Evolutionary conservation across 352 stramenopile genomes (phyloP), one percentile per base, ranked within the genome.

Genomic region (Phytophthora foliorum): DNA sequence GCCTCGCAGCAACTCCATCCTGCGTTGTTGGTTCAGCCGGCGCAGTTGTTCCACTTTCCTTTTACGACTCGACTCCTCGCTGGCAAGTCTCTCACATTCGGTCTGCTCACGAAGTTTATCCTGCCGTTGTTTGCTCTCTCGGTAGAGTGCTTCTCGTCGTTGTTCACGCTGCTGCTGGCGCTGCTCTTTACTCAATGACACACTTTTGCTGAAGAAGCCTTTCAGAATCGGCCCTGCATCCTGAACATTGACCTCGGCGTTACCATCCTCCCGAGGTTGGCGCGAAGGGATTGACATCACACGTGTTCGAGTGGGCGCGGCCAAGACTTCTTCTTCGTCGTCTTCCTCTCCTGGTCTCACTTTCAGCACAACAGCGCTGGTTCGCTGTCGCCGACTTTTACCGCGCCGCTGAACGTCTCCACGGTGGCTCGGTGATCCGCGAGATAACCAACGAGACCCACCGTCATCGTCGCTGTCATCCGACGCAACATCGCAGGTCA

Each of bases 151-250:
- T 13, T 86, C 74, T 21, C 83, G 81, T 13, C 67, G 69, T 5
- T 69, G 70, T 27, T 86, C 62, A 17, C 71, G 70, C 39, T 88
- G 71, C 21, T 85, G 77, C 0, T 60, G 65, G 13, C 83, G 81
- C 14, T 85, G 44, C 25, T 77, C 70, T 24, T 85, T 79, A 2
- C 72, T 78, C 0, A 60, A 51, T 13, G 61, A 71, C 14, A 80
- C 67, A n/a, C 42, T 78, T 32, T 82, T 81, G 42, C 55, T 85
- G 57, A 91, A 90, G 44, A 90, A 90, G 48, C 82, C 80, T 59
- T 89, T 88, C 31, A 91, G 60, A 44, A 91, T 84, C 3, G 81
- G 81, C 4, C 69, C 57, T 5, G 81, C 64, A 19, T 75, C 63
- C 10, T 75, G 67, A 0, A 53, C 49, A 6, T 67, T 46, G 0